phyloP scores from a whole-genome alignment of 164 flowering plant genomes.

The Liriodendron chinense region DNA sequence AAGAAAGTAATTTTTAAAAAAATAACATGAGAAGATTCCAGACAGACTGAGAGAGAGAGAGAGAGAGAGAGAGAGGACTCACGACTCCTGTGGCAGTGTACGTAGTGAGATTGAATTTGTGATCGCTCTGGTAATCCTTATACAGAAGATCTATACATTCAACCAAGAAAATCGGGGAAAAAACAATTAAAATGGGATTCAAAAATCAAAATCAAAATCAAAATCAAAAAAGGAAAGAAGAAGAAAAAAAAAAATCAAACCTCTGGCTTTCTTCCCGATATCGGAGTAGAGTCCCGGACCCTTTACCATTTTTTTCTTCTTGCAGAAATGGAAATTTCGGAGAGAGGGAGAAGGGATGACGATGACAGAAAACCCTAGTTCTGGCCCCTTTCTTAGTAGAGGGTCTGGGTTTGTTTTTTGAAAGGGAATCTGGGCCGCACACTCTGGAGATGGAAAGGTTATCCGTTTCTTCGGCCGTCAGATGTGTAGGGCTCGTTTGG shows the following conservation, averaged over 20 bases:
- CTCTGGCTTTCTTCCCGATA: conserved; percentile 85
- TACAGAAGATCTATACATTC: conserved; percentile 70
- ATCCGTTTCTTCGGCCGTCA: background rate
- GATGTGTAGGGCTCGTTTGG: too few species aligned
- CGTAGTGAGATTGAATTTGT: conserved; percentile 79
- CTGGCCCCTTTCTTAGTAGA: background rate
- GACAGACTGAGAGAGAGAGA: background rate
- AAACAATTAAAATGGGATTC: background rate
- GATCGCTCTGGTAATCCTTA: conserved; percentile 86
- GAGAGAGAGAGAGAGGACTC: conserved; percentile 20
- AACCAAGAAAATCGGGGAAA: background rate
- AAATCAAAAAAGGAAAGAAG: background rate
- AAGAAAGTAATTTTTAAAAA: background rate
- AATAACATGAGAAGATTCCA: background rate
- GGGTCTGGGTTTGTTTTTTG: background rate
- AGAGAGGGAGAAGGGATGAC: background rate
- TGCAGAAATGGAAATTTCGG: background rate
- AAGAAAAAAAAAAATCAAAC: conserved; percentile 19
- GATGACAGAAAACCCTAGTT: background rate
- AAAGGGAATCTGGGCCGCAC: background rate
- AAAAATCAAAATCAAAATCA: background rate
- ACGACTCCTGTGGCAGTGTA: conserved; percentile 75
- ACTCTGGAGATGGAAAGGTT: background rate
- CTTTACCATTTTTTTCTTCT: conserved; percentile 43
- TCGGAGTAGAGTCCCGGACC: conserved; percentile 89